phyloP scores from a whole-genome alignment of 2,329 filamentous ascomycete genomes.

The Samsoniella hepiali region DNA sequence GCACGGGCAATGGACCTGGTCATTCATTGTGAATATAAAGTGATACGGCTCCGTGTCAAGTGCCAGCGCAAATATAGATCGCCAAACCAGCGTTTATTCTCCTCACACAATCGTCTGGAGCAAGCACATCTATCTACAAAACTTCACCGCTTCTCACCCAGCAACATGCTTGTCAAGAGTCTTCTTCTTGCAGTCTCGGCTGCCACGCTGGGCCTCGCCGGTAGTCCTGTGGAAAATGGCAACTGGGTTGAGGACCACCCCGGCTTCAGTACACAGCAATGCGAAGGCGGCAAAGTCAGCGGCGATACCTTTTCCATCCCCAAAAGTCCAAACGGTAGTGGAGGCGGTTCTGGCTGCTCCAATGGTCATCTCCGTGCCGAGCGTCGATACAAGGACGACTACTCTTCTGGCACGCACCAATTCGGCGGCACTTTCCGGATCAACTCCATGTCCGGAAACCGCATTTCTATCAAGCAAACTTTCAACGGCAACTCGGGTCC shows the following conservation, averaged over 20 bases:
- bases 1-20: neutral
- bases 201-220: constrained; percentile 2
- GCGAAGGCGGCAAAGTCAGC: constrained; percentile 9
- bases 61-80: neutral
- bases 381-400: constrained; percentile 17
- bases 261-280: constrained; percentile 10
- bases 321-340: neutral
- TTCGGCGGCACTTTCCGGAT: constrained; percentile 27
- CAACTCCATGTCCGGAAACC: constrained; percentile 24
- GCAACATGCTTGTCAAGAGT: constrained; percentile 9
- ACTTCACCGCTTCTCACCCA: neutral
- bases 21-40: neutral
- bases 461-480: constrained; percentile 27
- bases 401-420: constrained; percentile 18
- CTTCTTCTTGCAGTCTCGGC: neutral
- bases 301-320: constrained; percentile 15
- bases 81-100: neutral
- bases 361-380: constrained; percentile 18
- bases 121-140: neutral
- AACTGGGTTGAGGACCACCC: constrained; percentile 13
- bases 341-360: constrained; percentile 11
- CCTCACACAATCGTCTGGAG: neutral
- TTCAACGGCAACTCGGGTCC: constrained; percentile 24
- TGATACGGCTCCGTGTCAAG: neutral
- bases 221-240: constrained; percentile 10